These are phyloP conservation scores for Silene vulgaris DNA, from an alignment of 179 eudicot genomes.

Conservation along the genomic window DNA sequence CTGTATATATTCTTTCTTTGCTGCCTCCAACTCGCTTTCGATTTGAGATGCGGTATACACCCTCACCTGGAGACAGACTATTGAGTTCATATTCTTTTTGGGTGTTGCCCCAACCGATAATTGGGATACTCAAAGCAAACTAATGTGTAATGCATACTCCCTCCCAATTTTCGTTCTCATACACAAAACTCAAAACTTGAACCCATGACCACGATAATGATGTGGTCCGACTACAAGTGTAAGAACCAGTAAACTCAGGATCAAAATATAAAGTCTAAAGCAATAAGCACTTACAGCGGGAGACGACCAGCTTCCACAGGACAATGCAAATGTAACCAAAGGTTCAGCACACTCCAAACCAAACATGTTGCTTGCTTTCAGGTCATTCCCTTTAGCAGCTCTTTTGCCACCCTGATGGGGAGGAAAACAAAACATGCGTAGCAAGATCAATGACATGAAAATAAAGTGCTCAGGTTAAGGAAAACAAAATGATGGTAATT, in stretches of 20 bases:
- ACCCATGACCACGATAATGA: too few species aligned
- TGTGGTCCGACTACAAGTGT: too few species aligned
- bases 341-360: conserved; percentile 87
- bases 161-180: too few species aligned
- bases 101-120: too few species aligned
- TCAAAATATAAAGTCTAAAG: too few species aligned
- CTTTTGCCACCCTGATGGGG: conserved; percentile 47
- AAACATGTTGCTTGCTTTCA: conserved; percentile 46
- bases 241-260: too few species aligned
- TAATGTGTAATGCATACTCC: too few species aligned
- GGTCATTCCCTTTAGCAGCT: conserved; percentile 46
- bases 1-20: conserved; percentile 77
- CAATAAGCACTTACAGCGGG: conserved; percentile 63
- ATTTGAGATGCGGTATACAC: conserved; percentile 76
- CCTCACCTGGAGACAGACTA: conserved; percentile 46
- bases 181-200: too few species aligned
- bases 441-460: not conserved
- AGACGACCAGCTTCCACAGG: conserved; percentile 98
- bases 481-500: not conserved
- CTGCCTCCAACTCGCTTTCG: conserved; percentile 70
- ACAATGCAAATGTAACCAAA: conserved; percentile 80
- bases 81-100: too few species aligned
- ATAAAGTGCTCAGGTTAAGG: not conserved
- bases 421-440: not conserved
- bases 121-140: too few species aligned